Base-by-base conservation (phyloP, 225 moss, liverwort and hornwort genomes). In the Rhytidiadelphus loreus region DNA sequence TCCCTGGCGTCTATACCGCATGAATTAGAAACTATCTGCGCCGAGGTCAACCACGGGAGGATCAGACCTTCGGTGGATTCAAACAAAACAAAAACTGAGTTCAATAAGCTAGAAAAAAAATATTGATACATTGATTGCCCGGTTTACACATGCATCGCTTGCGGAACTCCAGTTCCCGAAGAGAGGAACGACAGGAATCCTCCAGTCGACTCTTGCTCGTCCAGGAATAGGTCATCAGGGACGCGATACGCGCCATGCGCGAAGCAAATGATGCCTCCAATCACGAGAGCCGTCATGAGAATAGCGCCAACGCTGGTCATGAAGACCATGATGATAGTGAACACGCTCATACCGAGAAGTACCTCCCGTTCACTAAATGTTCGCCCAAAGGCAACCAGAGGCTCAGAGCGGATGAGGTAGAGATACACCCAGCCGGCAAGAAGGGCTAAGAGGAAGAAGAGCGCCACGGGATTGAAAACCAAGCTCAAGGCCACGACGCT, bases 211-310 rank as follows among this genome's bases (percentile, higher is more conserved):
- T 96, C 97, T 93, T 95, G 97, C 69, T 97, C 97, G 87, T 97
- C 97, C 78, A 97, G 93, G 94, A 97, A 97, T 66, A 97, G 96
- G 92, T 97, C 97, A 85, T 97, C 97, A 9, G 97, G 97, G 77
- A 97, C 96, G 75, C 97, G 95, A 88, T 92, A 96, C 64, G 96
- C 97, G 69, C 97, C 97, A 73, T 97, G 97, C 46, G 83, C 94
- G 62, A 88, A 91, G 80, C 95, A 92, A 17, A 96, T 7, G 7
- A 89, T 91, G 20, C 82, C 93, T 28, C 96, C 97, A 39, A 91
- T 68, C 57, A 97, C 85, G 55, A 89, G 64, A 48, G 96, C 92
- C 52, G 95, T 90, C 9, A 96, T 94, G 57, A 97, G 88, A 83
- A 94, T 89, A 8, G 96, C 90, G 24, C 91, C 95, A 23, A 96